Conservation (phyloP, 108 stramenopile species). For the Nannochloropsis salina region DNA sequence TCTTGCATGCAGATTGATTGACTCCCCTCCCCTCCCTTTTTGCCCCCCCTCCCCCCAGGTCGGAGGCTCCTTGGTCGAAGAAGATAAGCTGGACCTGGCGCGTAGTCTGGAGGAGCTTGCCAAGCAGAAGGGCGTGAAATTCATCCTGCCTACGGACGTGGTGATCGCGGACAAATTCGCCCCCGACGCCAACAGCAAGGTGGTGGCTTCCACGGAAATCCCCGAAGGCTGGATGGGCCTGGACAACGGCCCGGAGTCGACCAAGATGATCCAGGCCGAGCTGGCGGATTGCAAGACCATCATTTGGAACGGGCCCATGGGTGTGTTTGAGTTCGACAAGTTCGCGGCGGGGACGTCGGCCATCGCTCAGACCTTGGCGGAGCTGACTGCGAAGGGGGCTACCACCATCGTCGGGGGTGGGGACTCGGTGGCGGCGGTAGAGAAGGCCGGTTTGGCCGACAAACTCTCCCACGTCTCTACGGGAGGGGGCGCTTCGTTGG, state of each 20-base stretch:
- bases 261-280: constrained; percentile 53
- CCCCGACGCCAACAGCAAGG: constrained; percentile 54
- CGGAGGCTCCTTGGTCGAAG: constrained; percentile 51
- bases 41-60: constrained; percentile 3
- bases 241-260: constrained; percentile 87
- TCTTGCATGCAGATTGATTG: too few species aligned
- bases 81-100: constrained; percentile 83
- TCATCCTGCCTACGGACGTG: constrained; percentile 88
- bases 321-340: constrained; percentile 92
- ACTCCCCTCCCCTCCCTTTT: neutral
- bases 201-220: constrained; percentile 64
- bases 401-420: constrained; percentile 97
- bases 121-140: constrained; percentile 83
- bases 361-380: constrained; percentile 89
- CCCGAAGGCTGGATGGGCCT: constrained; percentile 94
- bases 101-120: constrained; percentile 77
- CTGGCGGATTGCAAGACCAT: constrained; percentile 63
- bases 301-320: constrained; percentile 96
- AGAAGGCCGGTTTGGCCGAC: constrained; percentile 81
- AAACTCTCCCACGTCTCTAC: constrained; percentile 96
- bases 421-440: constrained; percentile 92
- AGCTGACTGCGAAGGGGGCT: constrained; percentile 76
- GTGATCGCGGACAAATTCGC: constrained; percentile 58
- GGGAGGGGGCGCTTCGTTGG: constrained; percentile 92
- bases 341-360: constrained; percentile 68